Base-by-base conservation (phyloP, 768 basidiomycete species). In the Neoboletus magnificus region DNA sequence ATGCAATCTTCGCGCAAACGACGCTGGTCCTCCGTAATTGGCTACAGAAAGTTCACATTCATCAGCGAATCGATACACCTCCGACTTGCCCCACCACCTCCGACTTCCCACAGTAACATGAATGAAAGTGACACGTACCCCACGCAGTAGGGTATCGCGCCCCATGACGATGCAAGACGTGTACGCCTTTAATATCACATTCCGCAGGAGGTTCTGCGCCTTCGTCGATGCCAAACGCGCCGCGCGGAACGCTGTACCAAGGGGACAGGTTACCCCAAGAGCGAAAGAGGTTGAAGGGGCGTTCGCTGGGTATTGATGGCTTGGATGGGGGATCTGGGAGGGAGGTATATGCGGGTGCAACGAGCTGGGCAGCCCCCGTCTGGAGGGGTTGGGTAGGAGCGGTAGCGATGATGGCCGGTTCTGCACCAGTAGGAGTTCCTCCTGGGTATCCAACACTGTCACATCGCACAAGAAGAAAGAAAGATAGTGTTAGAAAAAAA, bases 201-300 rank as follows among this genome's bases (percentile, higher is more conserved):
- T 77, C 82, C 25, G 84, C 77, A 5, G 91, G 91, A 2, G 83
- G 77, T 36, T 83, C 85, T 0, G 89, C 84, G 6, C 78, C 77
- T 0, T 89, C 86, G 60, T 91, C 81, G 11, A 92, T 59, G 1
- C 91, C 91, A 71, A 91, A 93, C 2, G 80, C 74, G 13, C 77
- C 79, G 41, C 74, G 76, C 18, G 77, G 76, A 20, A 90, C 84
- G 59, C 86, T 89, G 68, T 86, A 93, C 91, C 91, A 93, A 12
- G 91, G 91, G 1, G 87, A 86, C 40, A 91, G 69, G 64, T 92
- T 93, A 1, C 91, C 91, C 91, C 91, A 93, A 41, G 82, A 80
- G 66, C 77, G 81, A 71, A 92, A 83, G 42, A 93, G 63, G 64
- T 87, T 81, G 60, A 90, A 92, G 11, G 74, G 54, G 35, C 69